Conservation (phyloP, 2,329 filamentous ascomycete species). For the Trichoderma semiorbis region DNA sequence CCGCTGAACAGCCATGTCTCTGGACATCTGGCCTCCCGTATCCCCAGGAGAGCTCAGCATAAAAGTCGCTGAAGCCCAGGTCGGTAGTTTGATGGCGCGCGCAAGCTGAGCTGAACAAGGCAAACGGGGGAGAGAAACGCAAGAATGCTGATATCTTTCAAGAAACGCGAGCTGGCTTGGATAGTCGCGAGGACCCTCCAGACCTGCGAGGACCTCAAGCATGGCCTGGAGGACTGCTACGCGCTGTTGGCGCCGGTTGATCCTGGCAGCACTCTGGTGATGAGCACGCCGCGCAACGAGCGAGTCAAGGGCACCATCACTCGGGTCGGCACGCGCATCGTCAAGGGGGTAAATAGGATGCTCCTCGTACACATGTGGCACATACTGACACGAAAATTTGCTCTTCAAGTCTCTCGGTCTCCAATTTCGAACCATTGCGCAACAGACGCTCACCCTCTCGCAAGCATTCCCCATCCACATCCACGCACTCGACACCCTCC, state of each 20-base stretch:
- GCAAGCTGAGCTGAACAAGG: neutral
- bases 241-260: slow-evolving; percentile 80
- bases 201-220: slow-evolving; percentile 49
- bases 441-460: slow-evolving; percentile 48
- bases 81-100: slow-evolving; percentile 31
- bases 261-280: slow-evolving; percentile 80
- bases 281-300: slow-evolving; percentile 84
- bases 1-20: slow-evolving; percentile 43
- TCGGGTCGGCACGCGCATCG: slow-evolving; percentile 81
- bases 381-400: neutral
- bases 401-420: slow-evolving; percentile 65
- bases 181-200: slow-evolving; percentile 48
- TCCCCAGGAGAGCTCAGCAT: slow-evolving; percentile 48
- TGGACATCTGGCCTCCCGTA: slow-evolving; percentile 57
- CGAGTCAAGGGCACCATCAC: slow-evolving; percentile 90
- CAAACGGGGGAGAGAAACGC: neutral
- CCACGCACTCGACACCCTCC: slow-evolving; percentile 65
- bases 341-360: slow-evolving; percentile 70
- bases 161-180: slow-evolving; percentile 55
- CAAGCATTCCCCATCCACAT: slow-evolving; percentile 55
- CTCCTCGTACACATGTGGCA: neutral
- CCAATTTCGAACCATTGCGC: slow-evolving; percentile 65
- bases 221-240: slow-evolving; percentile 83
- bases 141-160: slow-evolving; percentile 30
- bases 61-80: slow-evolving; percentile 49